Evolutionary conservation across 2,329 filamentous ascomycete genomes (phyloP).

Genomic region (Fusarium sp.): DNA sequence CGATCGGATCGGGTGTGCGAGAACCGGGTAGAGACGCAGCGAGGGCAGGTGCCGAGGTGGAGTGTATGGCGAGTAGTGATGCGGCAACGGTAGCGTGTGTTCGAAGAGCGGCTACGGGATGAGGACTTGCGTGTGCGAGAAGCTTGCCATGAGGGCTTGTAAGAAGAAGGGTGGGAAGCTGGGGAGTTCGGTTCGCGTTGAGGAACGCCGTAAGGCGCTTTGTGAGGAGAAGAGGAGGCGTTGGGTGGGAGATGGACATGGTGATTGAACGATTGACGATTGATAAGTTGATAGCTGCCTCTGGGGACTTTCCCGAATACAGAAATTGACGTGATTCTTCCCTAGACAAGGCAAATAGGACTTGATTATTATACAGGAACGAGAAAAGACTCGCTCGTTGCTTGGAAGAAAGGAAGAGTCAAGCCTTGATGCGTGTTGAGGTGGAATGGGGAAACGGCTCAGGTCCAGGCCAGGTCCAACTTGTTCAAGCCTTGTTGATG

Average conservation of each 20-base stretch:
- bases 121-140: conserved; percentile 68
- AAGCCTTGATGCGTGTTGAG: conserved; percentile 22
- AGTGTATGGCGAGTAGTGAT: conserved; percentile 69
- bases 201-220: conserved; percentile 73
- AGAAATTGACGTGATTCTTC: not conserved
- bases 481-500: conserved; percentile 20
- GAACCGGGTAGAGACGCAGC: conserved; percentile 55
- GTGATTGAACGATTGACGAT: not conserved
- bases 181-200: conserved; percentile 64
- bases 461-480: conserved; percentile 23
- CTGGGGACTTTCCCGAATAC: not conserved
- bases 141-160: conserved; percentile 70
- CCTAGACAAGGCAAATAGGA: too few relatives aligned
- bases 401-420: not conserved
- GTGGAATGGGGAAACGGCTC: conserved; percentile 36
- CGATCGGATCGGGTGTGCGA: conserved; percentile 43
- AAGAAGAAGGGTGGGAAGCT: conserved; percentile 69
- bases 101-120: conserved; percentile 66
- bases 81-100: conserved; percentile 73
- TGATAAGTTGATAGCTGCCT: not conserved
- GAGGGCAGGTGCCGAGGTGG: conserved; percentile 55
- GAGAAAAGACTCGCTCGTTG: not conserved
- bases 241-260: conserved; percentile 54
- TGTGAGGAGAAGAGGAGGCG: conserved; percentile 70
- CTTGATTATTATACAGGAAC: not conserved